These are phyloP conservation scores for Hypsizygus marmoreus DNA, from an alignment of 768 basidiomycete species.

Conservation along the genomic window DNA sequence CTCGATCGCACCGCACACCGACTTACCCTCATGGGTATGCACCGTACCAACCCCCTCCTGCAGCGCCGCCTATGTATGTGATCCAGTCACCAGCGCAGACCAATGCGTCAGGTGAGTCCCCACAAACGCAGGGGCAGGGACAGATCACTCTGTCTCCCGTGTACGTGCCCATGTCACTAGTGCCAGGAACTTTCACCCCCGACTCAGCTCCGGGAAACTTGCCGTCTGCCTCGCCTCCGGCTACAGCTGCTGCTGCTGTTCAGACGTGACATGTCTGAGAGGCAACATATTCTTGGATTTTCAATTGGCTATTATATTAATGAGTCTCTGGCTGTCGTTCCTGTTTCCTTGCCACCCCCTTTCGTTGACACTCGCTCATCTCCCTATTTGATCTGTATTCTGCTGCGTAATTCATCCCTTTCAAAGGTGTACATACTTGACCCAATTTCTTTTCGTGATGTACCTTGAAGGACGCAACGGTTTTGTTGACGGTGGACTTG, in stretches of 20 bases:
- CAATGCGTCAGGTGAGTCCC: conserved; percentile 10
- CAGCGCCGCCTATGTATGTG: conserved; percentile 28
- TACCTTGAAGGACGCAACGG: too few relatives aligned
- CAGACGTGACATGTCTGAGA: not conserved
- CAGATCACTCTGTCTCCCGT: conserved; percentile 20
- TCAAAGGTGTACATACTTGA: too few relatives aligned
- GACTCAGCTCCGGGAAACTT: not conserved
- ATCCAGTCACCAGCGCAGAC: conserved; percentile 18
- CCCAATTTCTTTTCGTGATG: too few relatives aligned
- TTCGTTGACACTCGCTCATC: not conserved
- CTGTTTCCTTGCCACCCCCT: not conserved
- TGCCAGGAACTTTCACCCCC: conserved; percentile 14
- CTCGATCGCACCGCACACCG: conserved; percentile 22
- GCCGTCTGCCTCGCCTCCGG: conserved; percentile 1
- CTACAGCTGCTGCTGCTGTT: not conserved
- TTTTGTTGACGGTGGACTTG: too few relatives aligned
- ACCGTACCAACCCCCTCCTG: conserved; percentile 32
- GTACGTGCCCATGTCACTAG: conserved; percentile 19
- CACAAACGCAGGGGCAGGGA: conserved; percentile 8
- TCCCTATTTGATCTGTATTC: not conserved
- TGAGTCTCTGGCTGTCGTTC: too few relatives aligned
- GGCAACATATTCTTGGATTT: not conserved
- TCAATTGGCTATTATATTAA: not conserved
- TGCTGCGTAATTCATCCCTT: too few relatives aligned
- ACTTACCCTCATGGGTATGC: conserved; percentile 30